Percentiles rank a stretch among this genome's conserved stretches.
Evolutionary conservation across 768 basidiomycete genomes (phyloP).

Genomic region (Psilocybe sp.): DNA sequence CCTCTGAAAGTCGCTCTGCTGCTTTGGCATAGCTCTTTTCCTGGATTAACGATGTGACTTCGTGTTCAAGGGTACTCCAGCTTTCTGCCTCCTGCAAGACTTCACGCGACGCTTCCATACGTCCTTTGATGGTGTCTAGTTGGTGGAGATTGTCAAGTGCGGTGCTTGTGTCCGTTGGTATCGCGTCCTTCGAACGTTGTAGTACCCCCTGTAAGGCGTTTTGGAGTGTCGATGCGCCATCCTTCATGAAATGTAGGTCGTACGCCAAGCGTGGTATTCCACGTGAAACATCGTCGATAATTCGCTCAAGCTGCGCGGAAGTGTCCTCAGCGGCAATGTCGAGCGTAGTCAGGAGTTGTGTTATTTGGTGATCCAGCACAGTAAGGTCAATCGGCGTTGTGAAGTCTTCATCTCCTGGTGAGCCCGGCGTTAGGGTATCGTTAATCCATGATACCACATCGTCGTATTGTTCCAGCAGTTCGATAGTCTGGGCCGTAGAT

Average conservation of each 20-base stretch:
- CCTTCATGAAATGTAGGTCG: conserved; percentile 96
- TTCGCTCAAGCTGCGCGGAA: conserved; percentile 78
- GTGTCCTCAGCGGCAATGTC: conserved; percentile 90
- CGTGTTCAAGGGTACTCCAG: conserved; percentile 93
- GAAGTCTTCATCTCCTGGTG: conserved; percentile 24
- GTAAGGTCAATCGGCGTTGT: conserved; percentile 38
- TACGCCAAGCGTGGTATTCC: conserved; percentile 89
- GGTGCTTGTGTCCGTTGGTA: conserved; percentile 55
- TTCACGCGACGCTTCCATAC: conserved; percentile 88
- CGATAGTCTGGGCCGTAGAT: conserved; percentile 43
- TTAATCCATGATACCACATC: conserved; percentile 75
- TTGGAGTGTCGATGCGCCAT: conserved; percentile 79
- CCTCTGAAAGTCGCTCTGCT: conserved; percentile 88
- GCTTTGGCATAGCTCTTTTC: conserved; percentile 85
- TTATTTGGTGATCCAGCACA: conserved; percentile 71
- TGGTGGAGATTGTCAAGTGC: conserved; percentile 77
- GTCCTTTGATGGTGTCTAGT: conserved; percentile 77
- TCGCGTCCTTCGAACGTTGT: conserved; percentile 45
- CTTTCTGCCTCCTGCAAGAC: conserved; percentile 94
- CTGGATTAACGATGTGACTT: conserved; percentile 80
- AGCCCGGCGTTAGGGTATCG: conserved; percentile 45
- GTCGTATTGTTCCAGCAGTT: conserved; percentile 56
- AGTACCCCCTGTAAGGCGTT: conserved; percentile 62
- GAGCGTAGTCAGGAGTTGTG: conserved; percentile 71
- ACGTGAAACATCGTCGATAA: conserved; percentile 90